phyloP scores from a whole-genome alignment of 768 basidiomycete genomes.

The Macrolepiota fuliginosa region DNA sequence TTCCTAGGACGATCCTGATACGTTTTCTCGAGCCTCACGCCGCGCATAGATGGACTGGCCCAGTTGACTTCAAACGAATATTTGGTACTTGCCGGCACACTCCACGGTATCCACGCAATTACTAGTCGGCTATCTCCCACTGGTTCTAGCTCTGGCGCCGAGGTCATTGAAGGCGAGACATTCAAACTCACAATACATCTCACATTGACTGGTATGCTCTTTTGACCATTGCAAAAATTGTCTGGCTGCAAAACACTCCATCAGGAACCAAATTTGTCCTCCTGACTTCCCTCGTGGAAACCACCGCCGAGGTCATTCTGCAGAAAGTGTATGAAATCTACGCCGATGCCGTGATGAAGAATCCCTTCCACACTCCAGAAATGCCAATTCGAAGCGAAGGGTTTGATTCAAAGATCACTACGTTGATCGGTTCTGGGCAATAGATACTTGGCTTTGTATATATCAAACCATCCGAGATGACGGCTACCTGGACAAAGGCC shows the following conservation, averaged over 20 bases:
- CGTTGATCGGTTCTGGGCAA: conserved; percentile 52
- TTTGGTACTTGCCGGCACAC: conserved; percentile 91
- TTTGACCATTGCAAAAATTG: not conserved
- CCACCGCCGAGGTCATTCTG: conserved; percentile 65
- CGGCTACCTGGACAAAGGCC: not conserved
- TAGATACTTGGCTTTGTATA: conserved; percentile 17
- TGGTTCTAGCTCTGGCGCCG: conserved; percentile 79
- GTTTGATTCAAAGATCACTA: conserved; percentile 73
- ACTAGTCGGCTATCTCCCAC: conserved; percentile 87
- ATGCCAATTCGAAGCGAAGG: conserved; percentile 95
- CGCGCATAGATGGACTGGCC: conserved; percentile 83
- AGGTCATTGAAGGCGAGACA: conserved; percentile 93
- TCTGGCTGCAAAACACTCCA: not conserved
- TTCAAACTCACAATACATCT: conserved; percentile 94
- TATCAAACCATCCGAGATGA: not conserved
- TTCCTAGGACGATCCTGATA: conserved; percentile 18
- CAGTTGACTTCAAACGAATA: conserved; percentile 91
- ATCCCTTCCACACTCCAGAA: conserved; percentile 98
- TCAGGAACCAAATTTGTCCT: conserved; percentile 95
- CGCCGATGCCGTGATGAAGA: conserved; percentile 96
- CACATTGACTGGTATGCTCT: conserved; percentile 76
- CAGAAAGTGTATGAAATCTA: conserved; percentile 92
- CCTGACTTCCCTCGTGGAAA: conserved; percentile 76
- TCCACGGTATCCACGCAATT: conserved; percentile 99
- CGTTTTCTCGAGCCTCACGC: conserved; percentile 15